These are phyloP conservation scores for Leptodermis oblonga DNA, from an alignment of 257 asterid species.

Conservation along the genomic window DNA sequence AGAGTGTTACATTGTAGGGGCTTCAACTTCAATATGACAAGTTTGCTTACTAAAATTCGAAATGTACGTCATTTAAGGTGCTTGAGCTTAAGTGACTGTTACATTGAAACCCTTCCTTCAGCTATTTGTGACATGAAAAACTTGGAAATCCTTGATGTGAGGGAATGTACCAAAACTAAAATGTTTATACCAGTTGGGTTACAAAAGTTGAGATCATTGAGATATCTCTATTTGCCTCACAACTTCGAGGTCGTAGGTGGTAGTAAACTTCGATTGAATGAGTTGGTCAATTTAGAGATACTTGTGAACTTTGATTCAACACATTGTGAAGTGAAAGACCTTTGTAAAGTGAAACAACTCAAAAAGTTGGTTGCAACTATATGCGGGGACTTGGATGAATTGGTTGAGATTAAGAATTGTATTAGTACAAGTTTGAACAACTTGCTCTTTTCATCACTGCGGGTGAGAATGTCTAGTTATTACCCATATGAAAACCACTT, in stretches of 20 bases:
- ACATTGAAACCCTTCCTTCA: not conserved
- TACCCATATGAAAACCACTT: not conserved
- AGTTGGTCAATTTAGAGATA: not conserved
- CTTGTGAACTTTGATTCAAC: slow-evolving; percentile 1
- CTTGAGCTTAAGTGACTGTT: slow-evolving; percentile 3
- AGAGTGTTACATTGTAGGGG: not conserved
- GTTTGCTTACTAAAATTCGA: not conserved
- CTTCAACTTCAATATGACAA: not conserved
- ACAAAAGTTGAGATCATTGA: not conserved
- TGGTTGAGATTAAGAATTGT: not conserved
- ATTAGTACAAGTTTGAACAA: not conserved
- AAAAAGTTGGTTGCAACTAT: not conserved
- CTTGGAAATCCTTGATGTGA: slow-evolving; percentile 7
- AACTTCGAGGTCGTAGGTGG: not conserved
- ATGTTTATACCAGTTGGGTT: slow-evolving; percentile 2
- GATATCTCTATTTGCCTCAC: not conserved
- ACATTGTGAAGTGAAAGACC: not conserved
- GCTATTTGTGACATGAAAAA: not conserved
- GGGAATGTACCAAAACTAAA: not conserved
- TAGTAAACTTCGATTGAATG: slow-evolving; percentile 1
- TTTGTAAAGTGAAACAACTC: not conserved
- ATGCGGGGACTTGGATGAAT: not conserved
- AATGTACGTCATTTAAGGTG: not conserved
- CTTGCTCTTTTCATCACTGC: not conserved
- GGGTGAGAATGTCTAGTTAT: not conserved